Evolutionary conservation across 75 land plant species (phyloP), one percentile per base, ranked within the genome.

Genomic region (Pinus albicaulis): DNA sequence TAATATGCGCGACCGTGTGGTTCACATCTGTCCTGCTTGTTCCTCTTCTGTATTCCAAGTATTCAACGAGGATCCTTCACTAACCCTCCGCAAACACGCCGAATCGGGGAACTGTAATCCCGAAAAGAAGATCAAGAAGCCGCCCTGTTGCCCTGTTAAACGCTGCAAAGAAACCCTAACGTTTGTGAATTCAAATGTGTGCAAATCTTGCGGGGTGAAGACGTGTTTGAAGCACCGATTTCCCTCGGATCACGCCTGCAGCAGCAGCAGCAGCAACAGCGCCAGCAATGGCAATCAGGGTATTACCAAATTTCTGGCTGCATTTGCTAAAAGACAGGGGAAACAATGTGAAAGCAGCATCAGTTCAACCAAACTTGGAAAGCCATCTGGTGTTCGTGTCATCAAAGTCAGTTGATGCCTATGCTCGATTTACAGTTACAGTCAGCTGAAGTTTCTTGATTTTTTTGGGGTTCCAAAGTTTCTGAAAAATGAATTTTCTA

Each of bases 171-270:
- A 93, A 78, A 71, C 87, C 2, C 69, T 96, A n/a, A 91, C 94
- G 7, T 93, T 86, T 73, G 84, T 92, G 22, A 96, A 93, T 76
- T 76, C 84, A 3, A 76, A 64, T 66, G 61, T 70, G 3, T 96
- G 99, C 83, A 93, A 93, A 70, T 68, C 76, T 1, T 96, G 99
- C 75, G 60, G 76, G 16, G 16, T 65, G 25, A 86, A 84, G 73
- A 85, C 89, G 0, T 96, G 99, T 53, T 41, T 96, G 41, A 90
- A 83, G 82, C 94, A 96, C 65, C 58, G 96, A 3, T 95, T 92
- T 52, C 92, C 89, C 16, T 74, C 86, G n/a, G 93, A 95, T 28
- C 98, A 95, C 55, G 77, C 68, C 8, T 95, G 98, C 73, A 55
- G 34, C 14, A 31, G 56, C 22, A 8, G 98, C 73, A 41, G 34